These are phyloP conservation scores for Fusarium zealandicum DNA, from an alignment of 2,329 filamentous ascomycete species.

Conservation along the genomic window DNA sequence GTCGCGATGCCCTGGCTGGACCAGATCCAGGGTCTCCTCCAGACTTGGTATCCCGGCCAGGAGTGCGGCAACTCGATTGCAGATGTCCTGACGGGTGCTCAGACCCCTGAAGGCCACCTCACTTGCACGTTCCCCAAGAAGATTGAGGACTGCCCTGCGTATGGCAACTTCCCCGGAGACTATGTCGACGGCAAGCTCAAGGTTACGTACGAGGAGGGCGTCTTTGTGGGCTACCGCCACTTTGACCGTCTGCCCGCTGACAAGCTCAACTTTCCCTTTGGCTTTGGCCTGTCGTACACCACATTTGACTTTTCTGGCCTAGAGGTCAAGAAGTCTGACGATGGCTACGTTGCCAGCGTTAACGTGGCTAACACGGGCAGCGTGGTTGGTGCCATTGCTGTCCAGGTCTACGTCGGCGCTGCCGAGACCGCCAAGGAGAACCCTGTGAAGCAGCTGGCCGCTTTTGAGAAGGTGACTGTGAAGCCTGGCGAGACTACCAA, in stretches of 20 bases:
- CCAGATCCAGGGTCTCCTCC: slow-evolving; percentile 65
- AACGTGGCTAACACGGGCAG: slow-evolving; percentile 65
- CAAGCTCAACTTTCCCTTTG: slow-evolving; percentile 70
- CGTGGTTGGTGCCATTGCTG: slow-evolving; percentile 58
- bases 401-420: slow-evolving; percentile 60
- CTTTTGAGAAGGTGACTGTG: slow-evolving; percentile 66
- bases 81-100: slow-evolving; percentile 69
- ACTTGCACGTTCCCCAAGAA: slow-evolving; percentile 68
- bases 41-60: slow-evolving; percentile 74
- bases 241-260: slow-evolving; percentile 67
- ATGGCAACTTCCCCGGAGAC: slow-evolving; percentile 66
- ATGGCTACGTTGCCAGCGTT: slow-evolving; percentile 55
- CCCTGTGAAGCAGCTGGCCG: slow-evolving; percentile 68
- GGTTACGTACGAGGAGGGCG: slow-evolving; percentile 72
- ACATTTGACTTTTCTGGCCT: slow-evolving; percentile 68
- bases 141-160: slow-evolving; percentile 69
- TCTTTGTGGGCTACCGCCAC: slow-evolving; percentile 73
- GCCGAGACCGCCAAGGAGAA: slow-evolving; percentile 27
- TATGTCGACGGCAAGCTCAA: slow-evolving; percentile 54
- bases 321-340: slow-evolving; percentile 46
- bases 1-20: slow-evolving; percentile 65
- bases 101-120: slow-evolving; percentile 70
- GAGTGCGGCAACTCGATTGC: slow-evolving; percentile 73
- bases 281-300: slow-evolving; percentile 56
- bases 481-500: slow-evolving; percentile 38